Percentiles rank a stretch among this genome's conserved stretches.
phyloP scores from a whole-genome alignment of 2,329 filamentous ascomycete genomes.

The Stagonosporopsis cucurbitacearum region DNA sequence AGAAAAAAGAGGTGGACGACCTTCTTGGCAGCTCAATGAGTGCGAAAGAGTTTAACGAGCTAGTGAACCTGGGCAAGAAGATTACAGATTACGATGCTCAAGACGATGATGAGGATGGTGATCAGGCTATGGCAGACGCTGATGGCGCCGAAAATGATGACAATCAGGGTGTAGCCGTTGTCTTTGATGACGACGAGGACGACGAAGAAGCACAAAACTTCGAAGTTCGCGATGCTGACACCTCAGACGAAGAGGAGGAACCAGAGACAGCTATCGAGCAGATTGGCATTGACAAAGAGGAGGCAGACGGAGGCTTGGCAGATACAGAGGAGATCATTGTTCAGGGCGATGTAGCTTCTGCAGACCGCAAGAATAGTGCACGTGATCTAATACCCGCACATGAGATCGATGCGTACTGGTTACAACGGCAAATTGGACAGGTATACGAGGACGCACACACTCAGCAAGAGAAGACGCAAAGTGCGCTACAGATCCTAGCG shows the following conservation, averaged over 20 bases:
- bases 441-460: slow-evolving; percentile 91
- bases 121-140: slow-evolving; percentile 64
- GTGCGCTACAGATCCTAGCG: slow-evolving; percentile 82
- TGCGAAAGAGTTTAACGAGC: slow-evolving; percentile 93
- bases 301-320: slow-evolving; percentile 59
- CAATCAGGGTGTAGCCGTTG: slow-evolving; percentile 93
- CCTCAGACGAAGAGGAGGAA: slow-evolving; percentile 78
- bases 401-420: slow-evolving; percentile 96
- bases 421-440: slow-evolving; percentile 88
- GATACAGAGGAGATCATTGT: slow-evolving; percentile 81
- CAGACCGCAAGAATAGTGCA: slow-evolving; percentile 50
- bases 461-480: slow-evolving; percentile 89
- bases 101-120: slow-evolving; percentile 86
- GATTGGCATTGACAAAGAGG: slow-evolving; percentile 58
- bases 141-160: slow-evolving; percentile 79
- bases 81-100: slow-evolving; percentile 98
- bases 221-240: slow-evolving; percentile 84
- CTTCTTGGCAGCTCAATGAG: slow-evolving; percentile 82
- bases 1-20: slow-evolving; percentile 97
- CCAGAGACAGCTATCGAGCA: slow-evolving; percentile 67
- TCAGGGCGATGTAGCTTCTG: slow-evolving; percentile 65
- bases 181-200: slow-evolving; percentile 89
- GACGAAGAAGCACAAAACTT: slow-evolving; percentile 79
- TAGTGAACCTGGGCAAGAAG: slow-evolving; percentile 96
- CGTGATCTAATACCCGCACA: slow-evolving; percentile 74